Percentiles rank a stretch among this genome's conserved stretches.
Evolutionary conservation across 2,329 filamentous ascomycete species (phyloP).

Genomic region (Tolypocladium album): DNA sequence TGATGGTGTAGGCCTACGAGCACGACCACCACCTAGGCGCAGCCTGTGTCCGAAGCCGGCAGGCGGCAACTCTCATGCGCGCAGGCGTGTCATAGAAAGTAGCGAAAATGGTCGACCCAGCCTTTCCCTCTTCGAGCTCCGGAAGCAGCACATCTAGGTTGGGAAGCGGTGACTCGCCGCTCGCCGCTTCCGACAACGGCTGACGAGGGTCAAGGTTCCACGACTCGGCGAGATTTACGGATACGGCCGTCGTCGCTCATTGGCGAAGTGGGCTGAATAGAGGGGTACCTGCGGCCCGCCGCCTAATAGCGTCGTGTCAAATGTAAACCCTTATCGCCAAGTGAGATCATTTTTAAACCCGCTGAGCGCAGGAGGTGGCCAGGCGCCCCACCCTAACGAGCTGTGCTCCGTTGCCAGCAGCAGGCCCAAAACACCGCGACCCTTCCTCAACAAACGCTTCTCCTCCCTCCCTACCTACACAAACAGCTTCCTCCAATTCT

Average conservation of each 20-base stretch:
- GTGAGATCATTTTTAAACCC: conserved; percentile 12
- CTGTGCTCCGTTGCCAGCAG: neutral
- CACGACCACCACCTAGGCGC: too few species aligned
- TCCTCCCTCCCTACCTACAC: neutral
- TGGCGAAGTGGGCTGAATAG: neutral
- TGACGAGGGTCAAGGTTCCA: neutral
- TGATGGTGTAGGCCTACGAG: neutral
- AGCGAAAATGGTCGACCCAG: too few species aligned
- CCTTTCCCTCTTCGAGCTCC: neutral
- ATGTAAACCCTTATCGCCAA: conserved; percentile 3
- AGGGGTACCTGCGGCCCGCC: neutral
- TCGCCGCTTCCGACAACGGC: neutral
- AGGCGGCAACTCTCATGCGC: too few species aligned
- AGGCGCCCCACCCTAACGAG: neutral
- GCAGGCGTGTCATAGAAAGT: too few species aligned
- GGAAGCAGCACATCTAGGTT: neutral
- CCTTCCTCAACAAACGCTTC: conserved; percentile 1
- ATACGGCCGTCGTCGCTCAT: neutral
- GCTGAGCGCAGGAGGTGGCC: neutral
- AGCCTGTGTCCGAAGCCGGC: neutral
- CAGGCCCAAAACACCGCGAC: neutral
- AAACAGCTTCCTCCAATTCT: neutral
- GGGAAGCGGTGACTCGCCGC: neutral
- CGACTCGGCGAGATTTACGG: neutral
- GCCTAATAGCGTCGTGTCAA: neutral